Base-by-base conservation (phyloP, 2,329 filamentous ascomycete genomes). In the Knufia fluminis region DNA sequence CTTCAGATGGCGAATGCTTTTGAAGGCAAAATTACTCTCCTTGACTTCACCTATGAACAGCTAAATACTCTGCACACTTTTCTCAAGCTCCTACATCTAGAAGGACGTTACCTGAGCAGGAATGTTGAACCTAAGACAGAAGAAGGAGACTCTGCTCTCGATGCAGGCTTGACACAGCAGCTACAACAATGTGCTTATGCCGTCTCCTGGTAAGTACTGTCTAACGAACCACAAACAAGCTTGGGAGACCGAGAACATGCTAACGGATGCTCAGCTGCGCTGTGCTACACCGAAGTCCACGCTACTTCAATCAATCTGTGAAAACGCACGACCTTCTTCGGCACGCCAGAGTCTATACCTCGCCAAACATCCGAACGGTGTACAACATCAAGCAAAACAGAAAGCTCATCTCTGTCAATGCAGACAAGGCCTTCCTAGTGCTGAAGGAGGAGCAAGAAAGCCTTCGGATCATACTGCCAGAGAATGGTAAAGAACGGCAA, bases 211-310 rank as follows among this genome's bases (percentile, higher is more conserved):
- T 54, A 46, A 52, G 45, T 40, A 36, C 6, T 17, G 35, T 3
- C 9, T 12, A 9, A 19, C 16, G 22, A 36, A n/a, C n/a, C n/a
- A n/a, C n/a, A n/a, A n/a, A n/a, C n/a, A n/a, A n/a, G n/a, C n/a
- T n/a, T n/a, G n/a, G n/a, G n/a, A n/a, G n/a, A n/a, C n/a, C n/a
- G n/a, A n/a, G n/a, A n/a, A n/a, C n/a, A n/a, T n/a, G n/a, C n/a
- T n/a, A n/a, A n/a, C n/a, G n/a, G n/a, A n/a, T n/a, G n/a, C n/a
- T 12, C 38, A 54, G 50, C 46, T 54, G 52, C 26, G 52, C 52
- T 24, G 49, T 54, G 19, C 40, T 48, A 31, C 49, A 53, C 35
- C 46, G 39, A n/a, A 54, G 52, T 40, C 20, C 47, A n/a, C 24
- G 39, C 17, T 54, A 47, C 35, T 54, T 46, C 28, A 52, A 54